These are phyloP conservation scores for Tuctoria greenei DNA, from an alignment of 176 grass and related monocot genomes.

Conservation along the genomic window DNA sequence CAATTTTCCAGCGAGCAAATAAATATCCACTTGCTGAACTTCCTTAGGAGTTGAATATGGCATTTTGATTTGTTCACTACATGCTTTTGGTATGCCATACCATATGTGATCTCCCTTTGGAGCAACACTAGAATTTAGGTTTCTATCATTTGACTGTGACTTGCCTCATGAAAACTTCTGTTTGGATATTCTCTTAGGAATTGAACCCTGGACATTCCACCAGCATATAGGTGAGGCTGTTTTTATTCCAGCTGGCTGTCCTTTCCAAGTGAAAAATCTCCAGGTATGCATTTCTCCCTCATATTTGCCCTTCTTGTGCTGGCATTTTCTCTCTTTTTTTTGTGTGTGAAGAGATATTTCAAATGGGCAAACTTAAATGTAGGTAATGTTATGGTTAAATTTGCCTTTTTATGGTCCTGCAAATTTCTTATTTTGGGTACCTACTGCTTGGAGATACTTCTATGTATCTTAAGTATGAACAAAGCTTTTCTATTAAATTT, in stretches of 20 bases:
- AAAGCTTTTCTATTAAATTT: neutral
- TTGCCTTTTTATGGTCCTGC: neutral
- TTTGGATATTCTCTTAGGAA: slow-evolving; percentile 58
- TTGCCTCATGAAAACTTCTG: slow-evolving; percentile 13
- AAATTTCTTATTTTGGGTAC: neutral
- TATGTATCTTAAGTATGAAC: slow-evolving; percentile 1
- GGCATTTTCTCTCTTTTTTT: neutral
- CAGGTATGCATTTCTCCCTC: slow-evolving; percentile 48
- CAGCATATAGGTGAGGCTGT: slow-evolving; percentile 88
- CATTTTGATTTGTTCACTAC: neutral
- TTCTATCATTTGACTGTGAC: slow-evolving; percentile 9
- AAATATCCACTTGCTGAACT: slow-evolving; percentile 21
- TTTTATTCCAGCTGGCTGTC: slow-evolving; percentile 92
- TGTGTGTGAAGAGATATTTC: slow-evolving; percentile 15
- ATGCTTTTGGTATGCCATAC: slow-evolving; percentile 7
- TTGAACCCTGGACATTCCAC: slow-evolving; percentile 70
- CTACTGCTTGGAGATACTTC: neutral
- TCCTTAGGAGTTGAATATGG: neutral
- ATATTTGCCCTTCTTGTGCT: slow-evolving; percentile 17
- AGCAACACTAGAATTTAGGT: slow-evolving; percentile 2
- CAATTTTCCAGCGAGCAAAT: slow-evolving; percentile 11
- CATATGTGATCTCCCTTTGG: slow-evolving; percentile 17
- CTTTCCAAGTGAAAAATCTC: slow-evolving; percentile 93
- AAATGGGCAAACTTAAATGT: neutral
- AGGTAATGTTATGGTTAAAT: slow-evolving; percentile 5